A percentile compares a stretch with the other conserved stretches of the same genome.
Conservation (phyloP, 164 flowering plant genomes). For the Kalanchoe fedtschenkoi region DNA sequence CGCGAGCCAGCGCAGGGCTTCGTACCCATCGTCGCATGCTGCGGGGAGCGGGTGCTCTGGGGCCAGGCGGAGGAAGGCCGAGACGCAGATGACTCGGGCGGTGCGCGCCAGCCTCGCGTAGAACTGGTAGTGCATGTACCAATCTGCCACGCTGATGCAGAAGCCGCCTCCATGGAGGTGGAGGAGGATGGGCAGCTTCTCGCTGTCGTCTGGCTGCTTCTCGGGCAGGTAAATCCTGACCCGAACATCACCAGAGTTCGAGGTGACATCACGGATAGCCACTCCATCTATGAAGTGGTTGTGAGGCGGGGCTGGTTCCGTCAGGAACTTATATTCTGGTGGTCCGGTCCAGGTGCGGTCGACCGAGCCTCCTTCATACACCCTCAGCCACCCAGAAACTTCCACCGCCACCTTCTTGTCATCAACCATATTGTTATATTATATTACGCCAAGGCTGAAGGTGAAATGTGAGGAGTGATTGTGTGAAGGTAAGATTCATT, state of each 20-base stretch:
- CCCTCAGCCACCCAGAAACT: conserved; percentile 62
- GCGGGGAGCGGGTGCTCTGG: conserved; percentile 83
- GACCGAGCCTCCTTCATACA: conserved; percentile 58
- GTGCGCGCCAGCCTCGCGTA: conserved; percentile 37
- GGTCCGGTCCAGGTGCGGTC: conserved; percentile 73
- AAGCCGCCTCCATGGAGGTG: conserved; percentile 87
- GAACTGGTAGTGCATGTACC: conserved; percentile 54
- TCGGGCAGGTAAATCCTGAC: conserved; percentile 58
- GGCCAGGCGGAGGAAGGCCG: conserved; percentile 46
- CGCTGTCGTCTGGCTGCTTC: neutral
- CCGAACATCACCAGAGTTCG: conserved; percentile 28
- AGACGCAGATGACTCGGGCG: conserved; percentile 34
- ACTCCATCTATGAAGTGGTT: conserved; percentile 45
- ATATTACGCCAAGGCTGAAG: too few relatives aligned
- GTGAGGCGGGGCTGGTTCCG: conserved; percentile 40
- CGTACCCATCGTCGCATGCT: conserved; percentile 42
- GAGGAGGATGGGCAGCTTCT: conserved; percentile 45
- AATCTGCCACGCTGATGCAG: conserved; percentile 58
- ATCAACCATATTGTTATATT: too few relatives aligned
- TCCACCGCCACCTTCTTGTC: conserved; percentile 33
- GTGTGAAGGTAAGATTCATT: too few relatives aligned
- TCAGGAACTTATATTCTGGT: conserved; percentile 47
- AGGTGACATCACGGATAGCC: conserved; percentile 34
- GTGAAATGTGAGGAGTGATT: too few relatives aligned
- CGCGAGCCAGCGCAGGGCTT: conserved; percentile 57